Evolutionary conservation across 495 filamentous ascomycete species (phyloP), one percentile per base, ranked within the genome.

Genomic region (Xylaria flabelliformis): DNA sequence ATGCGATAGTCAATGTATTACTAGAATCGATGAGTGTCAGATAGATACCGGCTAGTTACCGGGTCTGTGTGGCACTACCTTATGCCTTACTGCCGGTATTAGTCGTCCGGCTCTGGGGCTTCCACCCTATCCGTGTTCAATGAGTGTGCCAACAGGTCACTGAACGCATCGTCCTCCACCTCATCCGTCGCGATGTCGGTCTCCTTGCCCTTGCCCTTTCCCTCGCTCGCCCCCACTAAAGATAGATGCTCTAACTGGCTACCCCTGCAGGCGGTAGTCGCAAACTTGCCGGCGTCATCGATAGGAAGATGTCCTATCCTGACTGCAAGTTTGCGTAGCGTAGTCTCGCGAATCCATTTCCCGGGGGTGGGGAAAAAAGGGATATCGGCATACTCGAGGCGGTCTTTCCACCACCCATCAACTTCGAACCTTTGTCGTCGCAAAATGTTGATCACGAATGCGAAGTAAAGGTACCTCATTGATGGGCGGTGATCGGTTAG

Each of bases 111-210:
- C 65, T 67, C 65, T 56, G 48, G 46, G 64, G 44, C 64, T 66
- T 66, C 29, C 34, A 67, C 56, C 66, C 24, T 68, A 68, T 68
- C 51, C 66, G 34, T 59, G 36, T 68, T 68, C 66, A 68, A 58
- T 59, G 51, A 41, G 51, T 68, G 50, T 46, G 66, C 66, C 66
- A 68, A 55, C 66, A 68, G 34, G 66, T 68, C 66, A 68, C 66
- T 68, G 24, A 58, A 68, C 66, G 36, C 53, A 56, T 68, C 53
- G 51, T 68, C 66, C 66, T 68, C 36, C 66, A 68, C 66, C 39
- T 68, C 66, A 68, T 68, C 66, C 66, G 66, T 68, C 39, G 50
- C 51, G 39, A 68, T 68, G 53, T 68, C 65, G 65, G 65, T 58
- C 65, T 42, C 65, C 34, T 68, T 68, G 51, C 50, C 63, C 63